Evolutionary conservation across 345 rosid genomes (phyloP).

Genomic region (Nasturtium officinale): DNA sequence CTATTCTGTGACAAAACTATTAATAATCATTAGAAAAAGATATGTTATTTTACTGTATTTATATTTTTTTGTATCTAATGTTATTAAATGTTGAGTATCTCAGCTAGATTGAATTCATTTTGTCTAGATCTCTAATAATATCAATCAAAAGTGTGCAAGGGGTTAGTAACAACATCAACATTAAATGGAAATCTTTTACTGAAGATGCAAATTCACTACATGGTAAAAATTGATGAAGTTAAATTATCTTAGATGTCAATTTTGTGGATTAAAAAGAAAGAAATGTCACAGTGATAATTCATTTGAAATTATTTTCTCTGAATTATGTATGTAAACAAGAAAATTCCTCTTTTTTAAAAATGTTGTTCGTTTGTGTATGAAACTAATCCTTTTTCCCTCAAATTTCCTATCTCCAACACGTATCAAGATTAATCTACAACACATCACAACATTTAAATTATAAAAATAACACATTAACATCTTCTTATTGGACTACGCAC

Average conservation of each 20-base stretch:
- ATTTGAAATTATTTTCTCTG: conserved; percentile 7
- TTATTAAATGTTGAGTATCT: conserved; percentile 7
- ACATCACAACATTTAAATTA: not conserved
- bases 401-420: not conserved
- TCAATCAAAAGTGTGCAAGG: not conserved
- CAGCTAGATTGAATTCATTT: not conserved
- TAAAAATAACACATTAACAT: not conserved
- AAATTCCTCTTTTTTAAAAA: too few relatives aligned
- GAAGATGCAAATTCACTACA: not conserved
- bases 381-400: too few relatives aligned
- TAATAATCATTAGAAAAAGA: not conserved
- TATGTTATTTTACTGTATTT: not conserved
- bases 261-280: conserved; percentile 1
- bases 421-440: not conserved
- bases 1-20: not conserved
- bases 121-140: not conserved
- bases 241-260: not conserved
- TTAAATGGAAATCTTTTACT: not conserved
- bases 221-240: conserved; percentile 1
- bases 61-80: too few relatives aligned
- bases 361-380: not conserved
- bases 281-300: not conserved
- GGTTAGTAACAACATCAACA: not conserved
- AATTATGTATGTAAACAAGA: too few relatives aligned
- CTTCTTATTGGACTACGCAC: not conserved